Percentiles rank a stretch among this genome's conserved stretches.
These are phyloP conservation scores for Sugiyamaella lignohabitans DNA, from an alignment of 805 yeast genomes.

Conservation along the genomic window DNA sequence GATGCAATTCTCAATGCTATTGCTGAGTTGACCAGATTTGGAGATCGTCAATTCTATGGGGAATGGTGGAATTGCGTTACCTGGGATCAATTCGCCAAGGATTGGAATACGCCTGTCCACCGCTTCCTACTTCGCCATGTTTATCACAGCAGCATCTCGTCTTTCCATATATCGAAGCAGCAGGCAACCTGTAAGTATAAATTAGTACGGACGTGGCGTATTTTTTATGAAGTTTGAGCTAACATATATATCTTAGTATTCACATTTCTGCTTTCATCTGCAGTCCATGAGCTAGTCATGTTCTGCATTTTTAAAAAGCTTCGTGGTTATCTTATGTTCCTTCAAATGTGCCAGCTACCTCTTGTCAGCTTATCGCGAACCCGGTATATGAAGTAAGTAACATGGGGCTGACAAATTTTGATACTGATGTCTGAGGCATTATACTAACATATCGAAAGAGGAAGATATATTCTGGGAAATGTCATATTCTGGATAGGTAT, in stretches of 20 bases:
- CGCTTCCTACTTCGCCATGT: constrained; percentile 85
- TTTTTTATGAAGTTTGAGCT: too few species aligned
- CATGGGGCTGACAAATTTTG: too few species aligned
- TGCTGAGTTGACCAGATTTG: constrained; percentile 82
- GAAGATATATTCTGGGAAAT: constrained; percentile 61
- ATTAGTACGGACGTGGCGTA: too few species aligned
- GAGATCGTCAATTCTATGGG: constrained; percentile 88
- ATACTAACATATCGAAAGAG: constrained; percentile 22
- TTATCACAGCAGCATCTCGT: constrained; percentile 81
- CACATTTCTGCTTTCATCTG: constrained; percentile 55
- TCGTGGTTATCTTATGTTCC: constrained; percentile 69
- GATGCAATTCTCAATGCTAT: constrained; percentile 84
- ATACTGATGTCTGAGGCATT: not conserved
- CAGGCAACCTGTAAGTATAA: constrained; percentile 47
- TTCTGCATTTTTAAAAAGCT: constrained; percentile 71
- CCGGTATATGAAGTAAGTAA: constrained; percentile 39
- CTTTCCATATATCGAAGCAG: constrained; percentile 54
- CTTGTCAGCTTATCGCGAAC: constrained; percentile 59
- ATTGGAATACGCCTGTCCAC: constrained; percentile 95
- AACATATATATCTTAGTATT: constrained; percentile 32
- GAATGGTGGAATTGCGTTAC: constrained; percentile 97
- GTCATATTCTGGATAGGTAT: constrained; percentile 88
- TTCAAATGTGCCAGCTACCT: constrained; percentile 89
- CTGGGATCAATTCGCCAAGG: constrained; percentile 89
- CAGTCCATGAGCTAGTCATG: constrained; percentile 92